These are phyloP conservation scores for Candida oleophila DNA, from an alignment of 805 yeast species.

Conservation along the genomic window DNA sequence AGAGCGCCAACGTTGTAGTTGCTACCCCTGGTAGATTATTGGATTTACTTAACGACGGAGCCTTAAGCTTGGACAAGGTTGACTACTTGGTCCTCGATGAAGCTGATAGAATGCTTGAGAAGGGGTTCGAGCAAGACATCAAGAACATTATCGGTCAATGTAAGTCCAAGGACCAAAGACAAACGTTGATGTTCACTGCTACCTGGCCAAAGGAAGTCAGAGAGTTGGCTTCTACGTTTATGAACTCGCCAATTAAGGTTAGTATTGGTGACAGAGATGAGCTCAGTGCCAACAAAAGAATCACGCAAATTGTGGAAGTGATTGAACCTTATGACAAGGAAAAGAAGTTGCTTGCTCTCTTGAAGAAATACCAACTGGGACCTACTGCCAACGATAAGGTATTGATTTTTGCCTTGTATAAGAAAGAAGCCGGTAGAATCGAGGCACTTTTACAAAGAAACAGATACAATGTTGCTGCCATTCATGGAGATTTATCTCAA, in stretches of 20 bases:
- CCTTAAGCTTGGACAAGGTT: slow-evolving; percentile 64
- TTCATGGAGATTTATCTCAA: slow-evolving; percentile 95
- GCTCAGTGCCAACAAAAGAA: slow-evolving; percentile 89
- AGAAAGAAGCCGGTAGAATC: slow-evolving; percentile 92
- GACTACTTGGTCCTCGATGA: slow-evolving; percentile 89
- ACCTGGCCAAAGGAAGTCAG: slow-evolving; percentile 99
- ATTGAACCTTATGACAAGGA: slow-evolving; percentile 77
- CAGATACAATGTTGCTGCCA: slow-evolving; percentile 84
- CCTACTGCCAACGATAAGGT: slow-evolving; percentile 71
- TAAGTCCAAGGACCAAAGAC: slow-evolving; percentile 51
- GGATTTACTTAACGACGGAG: slow-evolving; percentile 87
- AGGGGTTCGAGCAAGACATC: slow-evolving; percentile 97
- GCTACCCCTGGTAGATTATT: slow-evolving; percentile 98
- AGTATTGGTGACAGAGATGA: slow-evolving; percentile 95
- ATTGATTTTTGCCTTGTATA: slow-evolving; percentile 89
- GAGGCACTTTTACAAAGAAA: slow-evolving; percentile 71
- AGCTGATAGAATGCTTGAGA: slow-evolving; percentile 98
- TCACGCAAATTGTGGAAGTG: slow-evolving; percentile 91
- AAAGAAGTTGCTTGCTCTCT: slow-evolving; percentile 64
- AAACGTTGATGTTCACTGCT: slow-evolving; percentile 98
- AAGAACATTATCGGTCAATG: slow-evolving; percentile 72
- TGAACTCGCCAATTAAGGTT: slow-evolving; percentile 84
- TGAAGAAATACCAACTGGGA: slow-evolving; percentile 73
- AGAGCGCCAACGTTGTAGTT: slow-evolving; percentile 73
- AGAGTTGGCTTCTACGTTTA: slow-evolving; percentile 81